These are phyloP conservation scores for Arthonia radiata DNA, from an alignment of 495 filamentous ascomycete species.

Conservation along the genomic window DNA sequence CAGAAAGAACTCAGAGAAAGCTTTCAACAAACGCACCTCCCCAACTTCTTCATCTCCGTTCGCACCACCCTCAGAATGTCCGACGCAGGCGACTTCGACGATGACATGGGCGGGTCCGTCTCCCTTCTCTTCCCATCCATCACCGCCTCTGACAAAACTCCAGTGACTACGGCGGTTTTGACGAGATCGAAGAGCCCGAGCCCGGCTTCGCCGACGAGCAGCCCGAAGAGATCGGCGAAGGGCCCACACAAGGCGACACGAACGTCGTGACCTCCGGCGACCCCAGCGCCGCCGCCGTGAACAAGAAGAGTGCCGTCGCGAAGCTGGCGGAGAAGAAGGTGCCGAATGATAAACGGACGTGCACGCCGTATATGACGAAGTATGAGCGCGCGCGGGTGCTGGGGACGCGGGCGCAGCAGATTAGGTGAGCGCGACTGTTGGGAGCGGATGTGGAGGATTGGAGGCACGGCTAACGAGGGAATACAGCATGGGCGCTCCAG, in stretches of 20 bases:
- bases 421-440: slow-evolving; percentile 39
- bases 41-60: too few relatives aligned
- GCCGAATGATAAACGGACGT: slow-evolving; percentile 62
- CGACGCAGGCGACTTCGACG: too few relatives aligned
- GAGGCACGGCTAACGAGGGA: slow-evolving; percentile 1
- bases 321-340: slow-evolving; percentile 73
- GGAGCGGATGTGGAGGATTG: background rate
- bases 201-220: slow-evolving; percentile 12
- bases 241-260: slow-evolving; percentile 22
- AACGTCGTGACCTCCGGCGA: slow-evolving; percentile 52
- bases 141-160: too few relatives aligned
- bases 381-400: slow-evolving; percentile 87
- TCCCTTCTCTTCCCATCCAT: too few relatives aligned
- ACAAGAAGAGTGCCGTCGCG: slow-evolving; percentile 26
- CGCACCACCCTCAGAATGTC: too few relatives aligned
- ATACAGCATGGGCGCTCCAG: slow-evolving; percentile 83
- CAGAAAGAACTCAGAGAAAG: too few relatives aligned
- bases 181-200: slow-evolving; percentile 30
- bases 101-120: too few relatives aligned
- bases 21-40: too few relatives aligned
- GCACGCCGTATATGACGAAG: slow-evolving; percentile 98
- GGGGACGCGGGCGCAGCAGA: slow-evolving; percentile 81
- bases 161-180: too few relatives aligned
- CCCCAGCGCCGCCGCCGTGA: slow-evolving; percentile 35
- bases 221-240: slow-evolving; percentile 20